Evolutionary conservation across 2,329 filamentous ascomycete genomes (phyloP).

Genomic region (Chrysosporium keratinophilum): DNA sequence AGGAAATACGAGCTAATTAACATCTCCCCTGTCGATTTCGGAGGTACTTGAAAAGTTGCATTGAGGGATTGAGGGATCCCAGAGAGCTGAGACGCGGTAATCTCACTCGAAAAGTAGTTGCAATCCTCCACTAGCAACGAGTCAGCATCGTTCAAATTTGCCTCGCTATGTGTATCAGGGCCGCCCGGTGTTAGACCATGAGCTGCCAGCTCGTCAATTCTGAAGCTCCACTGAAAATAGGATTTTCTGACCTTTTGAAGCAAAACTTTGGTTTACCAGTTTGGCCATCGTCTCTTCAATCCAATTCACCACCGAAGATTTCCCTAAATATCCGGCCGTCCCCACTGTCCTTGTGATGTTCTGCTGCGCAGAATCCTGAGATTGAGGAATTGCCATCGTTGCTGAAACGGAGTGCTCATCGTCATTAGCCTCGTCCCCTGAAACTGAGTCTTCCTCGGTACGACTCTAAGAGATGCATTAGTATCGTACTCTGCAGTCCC

Average conservation of each 20-base stretch:
- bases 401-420: constrained; percentile 15
- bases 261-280: constrained; percentile 1
- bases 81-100: constrained; percentile 17
- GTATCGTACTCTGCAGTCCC: not conserved
- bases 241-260: constrained; percentile 9
- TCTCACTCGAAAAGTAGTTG: constrained; percentile 28
- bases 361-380: constrained; percentile 13
- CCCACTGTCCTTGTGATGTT: constrained; percentile 3
- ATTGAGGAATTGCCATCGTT: constrained; percentile 11
- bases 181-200: not conserved
- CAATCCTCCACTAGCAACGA: constrained; percentile 21
- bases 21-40: constrained; percentile 23
- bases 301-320: constrained; percentile 16
- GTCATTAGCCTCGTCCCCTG: constrained; percentile 14
- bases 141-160: constrained; percentile 10
- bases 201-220: constrained; percentile 2
- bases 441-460: constrained; percentile 14
- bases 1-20: constrained; percentile 29
- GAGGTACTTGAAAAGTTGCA: constrained; percentile 27
- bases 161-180: not conserved
- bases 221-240: not conserved
- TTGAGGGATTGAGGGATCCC: constrained; percentile 22
- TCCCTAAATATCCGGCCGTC: constrained; percentile 16
- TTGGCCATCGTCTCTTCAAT: constrained; percentile 14
- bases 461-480: constrained; percentile 7